Evolutionary conservation across 805 yeast species (phyloP).

Genomic region (Lipomyces chichibuensis): DNA sequence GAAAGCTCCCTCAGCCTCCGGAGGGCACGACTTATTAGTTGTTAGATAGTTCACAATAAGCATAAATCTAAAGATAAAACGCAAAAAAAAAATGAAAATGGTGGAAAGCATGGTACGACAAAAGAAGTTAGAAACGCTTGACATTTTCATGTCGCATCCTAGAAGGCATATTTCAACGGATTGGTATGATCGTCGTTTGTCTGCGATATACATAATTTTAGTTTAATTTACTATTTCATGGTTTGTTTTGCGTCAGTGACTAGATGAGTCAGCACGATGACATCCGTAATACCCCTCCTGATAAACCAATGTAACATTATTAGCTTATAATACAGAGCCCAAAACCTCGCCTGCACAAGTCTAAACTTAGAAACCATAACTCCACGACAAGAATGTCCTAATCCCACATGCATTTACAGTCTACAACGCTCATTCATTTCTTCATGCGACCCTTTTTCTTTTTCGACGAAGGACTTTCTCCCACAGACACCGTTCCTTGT

Average conservation of each 20-base stretch:
- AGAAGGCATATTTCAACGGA: neutral
- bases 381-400: neutral
- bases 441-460: constrained; percentile 15
- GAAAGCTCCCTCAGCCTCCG: constrained; percentile 85
- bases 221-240: neutral
- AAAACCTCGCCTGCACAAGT: neutral
- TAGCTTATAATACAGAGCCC: neutral
- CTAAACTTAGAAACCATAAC: neutral
- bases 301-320: neutral
- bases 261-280: neutral
- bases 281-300: neutral
- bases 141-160: neutral
- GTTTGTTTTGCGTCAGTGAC: neutral
- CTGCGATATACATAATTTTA: neutral
- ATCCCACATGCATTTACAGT: neutral
- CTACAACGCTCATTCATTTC: neutral
- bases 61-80: neutral
- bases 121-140: neutral
- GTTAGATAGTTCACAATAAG: neutral
- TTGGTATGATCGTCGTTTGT: neutral
- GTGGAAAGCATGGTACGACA: neutral
- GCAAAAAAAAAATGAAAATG: neutral
- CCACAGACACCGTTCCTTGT: constrained; percentile 66
- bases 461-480: constrained; percentile 20
- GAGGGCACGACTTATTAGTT: constrained; percentile 74